phyloP scores from a whole-genome alignment of 2,329 filamentous ascomycete genomes.

The Lachnellula hyalina region DNA sequence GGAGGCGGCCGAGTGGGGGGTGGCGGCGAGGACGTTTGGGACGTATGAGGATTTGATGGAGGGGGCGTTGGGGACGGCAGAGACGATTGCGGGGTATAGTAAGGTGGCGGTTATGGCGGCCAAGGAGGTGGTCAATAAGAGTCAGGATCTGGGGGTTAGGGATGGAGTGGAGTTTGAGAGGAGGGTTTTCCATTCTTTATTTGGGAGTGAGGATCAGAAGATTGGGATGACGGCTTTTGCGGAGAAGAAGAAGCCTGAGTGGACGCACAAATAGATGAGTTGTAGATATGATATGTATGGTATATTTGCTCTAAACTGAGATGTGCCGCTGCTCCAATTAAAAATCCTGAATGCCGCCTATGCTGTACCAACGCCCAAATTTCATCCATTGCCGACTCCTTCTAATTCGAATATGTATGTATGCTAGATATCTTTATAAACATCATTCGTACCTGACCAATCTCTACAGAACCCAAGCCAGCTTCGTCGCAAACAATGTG shows the following conservation, averaged over 20 bases:
- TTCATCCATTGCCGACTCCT: background rate
- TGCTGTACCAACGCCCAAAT: background rate
- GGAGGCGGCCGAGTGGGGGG: constrained; percentile 84
- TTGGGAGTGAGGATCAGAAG: constrained; percentile 95
- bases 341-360: background rate
- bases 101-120: constrained; percentile 80
- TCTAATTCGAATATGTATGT: constrained; percentile 10
- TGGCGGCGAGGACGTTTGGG: constrained; percentile 77
- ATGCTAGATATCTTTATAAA: constrained; percentile 27
- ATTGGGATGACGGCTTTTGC: constrained; percentile 95
- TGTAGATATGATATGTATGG: background rate
- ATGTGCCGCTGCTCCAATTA: constrained; percentile 3
- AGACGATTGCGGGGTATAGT: constrained; percentile 82
- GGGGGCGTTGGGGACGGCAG: constrained; percentile 74
- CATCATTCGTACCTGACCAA: constrained; percentile 14
- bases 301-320: background rate
- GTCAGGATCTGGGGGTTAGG: constrained; percentile 79
- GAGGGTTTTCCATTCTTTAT: constrained; percentile 85
- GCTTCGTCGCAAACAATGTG: constrained; percentile 22
- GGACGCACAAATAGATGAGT: constrained; percentile 71
- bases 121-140: constrained; percentile 99
- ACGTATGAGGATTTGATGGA: constrained; percentile 78
- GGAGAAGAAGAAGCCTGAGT: constrained; percentile 89
- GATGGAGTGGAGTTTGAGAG: constrained; percentile 96
- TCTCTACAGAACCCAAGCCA: constrained; percentile 27